Evolutionary conservation across 192 early-diverging fungal species (phyloP), one percentile per base, ranked within the genome.

Genomic region (Helicostylum pulchrum): DNA sequence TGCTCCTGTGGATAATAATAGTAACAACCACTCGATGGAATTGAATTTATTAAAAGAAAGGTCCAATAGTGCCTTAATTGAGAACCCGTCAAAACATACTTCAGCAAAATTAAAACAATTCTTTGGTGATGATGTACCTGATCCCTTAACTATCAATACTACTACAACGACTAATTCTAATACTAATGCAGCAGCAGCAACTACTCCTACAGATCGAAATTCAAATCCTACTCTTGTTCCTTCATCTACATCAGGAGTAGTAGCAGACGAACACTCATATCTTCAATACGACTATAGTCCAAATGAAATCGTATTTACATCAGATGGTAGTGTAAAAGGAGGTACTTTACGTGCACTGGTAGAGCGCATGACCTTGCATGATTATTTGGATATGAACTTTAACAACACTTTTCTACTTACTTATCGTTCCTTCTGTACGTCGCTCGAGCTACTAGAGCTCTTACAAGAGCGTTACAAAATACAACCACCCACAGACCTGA

Each of bases 331-430:
- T 62, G 92, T 98, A 31, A 92, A 90, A 68, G 96, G 95, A 52
- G 95, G 92, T 36, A 97, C 94, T 10, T 80, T 97, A 47, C 62
- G 71, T 10, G 94, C 93, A 32, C 78, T 98, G 15, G 80, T 94
- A 3, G 94, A 95, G 73, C 83, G 94, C 14, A 81, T 98, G 65
- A 97, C 94, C 6, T 75, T 92, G 12, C 96, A 98, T 58, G 93
- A 98, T 64, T 84, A 85, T 14, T 62, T 79, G 7, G 94, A 99
- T 56, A 72, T 86, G 51, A 88, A 86, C 72, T 98, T 93, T 77
- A 88, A 86, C 36, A 83, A 81, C 30, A 91, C 94, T 0, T 98
- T 99, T 72, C 66, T 99, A 60, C 78, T 99, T 39, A 97, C 97
- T 2, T 99, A 96, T 79, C 92, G 92, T 31, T 94, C 94, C 9